Evolutionary conservation across 257 asterid genomes (phyloP).

Genomic region (Fraxinus excelsior): DNA sequence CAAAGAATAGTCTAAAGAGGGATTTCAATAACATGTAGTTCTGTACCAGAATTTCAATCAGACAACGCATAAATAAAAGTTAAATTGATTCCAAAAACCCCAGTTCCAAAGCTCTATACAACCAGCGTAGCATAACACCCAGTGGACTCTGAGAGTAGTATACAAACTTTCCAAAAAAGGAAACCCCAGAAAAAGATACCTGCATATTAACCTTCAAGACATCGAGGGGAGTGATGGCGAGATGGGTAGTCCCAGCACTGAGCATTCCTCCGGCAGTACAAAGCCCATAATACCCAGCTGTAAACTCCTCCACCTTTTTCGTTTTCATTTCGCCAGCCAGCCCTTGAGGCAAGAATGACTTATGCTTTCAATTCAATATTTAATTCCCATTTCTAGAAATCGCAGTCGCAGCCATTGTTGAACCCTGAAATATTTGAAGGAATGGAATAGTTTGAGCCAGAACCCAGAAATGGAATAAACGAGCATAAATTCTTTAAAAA

Average conservation of each 20-base stretch:
- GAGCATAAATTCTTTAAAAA: neutral
- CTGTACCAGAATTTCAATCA: neutral
- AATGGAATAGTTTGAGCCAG: neutral
- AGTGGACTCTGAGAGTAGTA: neutral
- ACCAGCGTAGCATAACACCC: neutral
- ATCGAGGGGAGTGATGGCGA: slow-evolving; percentile 77
- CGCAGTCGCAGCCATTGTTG: neutral
- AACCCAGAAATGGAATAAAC: neutral
- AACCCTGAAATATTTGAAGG: neutral
- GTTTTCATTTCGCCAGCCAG: neutral
- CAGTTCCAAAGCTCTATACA: neutral
- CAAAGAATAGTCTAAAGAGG: neutral
- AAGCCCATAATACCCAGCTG: slow-evolving; percentile 56
- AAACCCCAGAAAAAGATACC: slow-evolving; percentile 30
- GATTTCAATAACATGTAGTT: neutral
- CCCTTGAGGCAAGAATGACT: neutral
- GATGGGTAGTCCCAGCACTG: slow-evolving; percentile 73
- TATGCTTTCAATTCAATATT: neutral
- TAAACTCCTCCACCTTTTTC: slow-evolving; percentile 48
- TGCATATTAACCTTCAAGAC: slow-evolving; percentile 82
- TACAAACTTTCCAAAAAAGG: neutral
- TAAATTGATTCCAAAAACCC: no score
- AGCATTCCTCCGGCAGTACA: slow-evolving; percentile 70
- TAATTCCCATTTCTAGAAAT: neutral
- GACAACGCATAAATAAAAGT: neutral